Conservation (phyloP, 495 filamentous ascomycete species). For the Podospora anserina region DNA sequence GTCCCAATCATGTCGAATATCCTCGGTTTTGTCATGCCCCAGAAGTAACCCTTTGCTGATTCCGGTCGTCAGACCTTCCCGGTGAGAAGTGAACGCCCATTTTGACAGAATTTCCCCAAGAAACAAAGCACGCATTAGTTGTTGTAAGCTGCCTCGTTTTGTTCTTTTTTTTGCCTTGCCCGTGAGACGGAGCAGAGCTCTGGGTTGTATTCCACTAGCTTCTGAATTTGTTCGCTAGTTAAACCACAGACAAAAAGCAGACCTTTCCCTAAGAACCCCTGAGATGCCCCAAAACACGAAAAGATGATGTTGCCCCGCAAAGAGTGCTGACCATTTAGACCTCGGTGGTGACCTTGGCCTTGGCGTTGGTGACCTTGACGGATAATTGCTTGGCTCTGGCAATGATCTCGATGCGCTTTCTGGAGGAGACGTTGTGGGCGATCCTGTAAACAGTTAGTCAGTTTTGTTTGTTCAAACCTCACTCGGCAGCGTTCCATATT, state of each 20-base stretch:
- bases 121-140: neutral
- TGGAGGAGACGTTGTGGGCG: conserved; percentile 90
- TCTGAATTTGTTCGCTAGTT: conserved; percentile 25
- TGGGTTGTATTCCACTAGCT: conserved; percentile 32
- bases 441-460: conserved; percentile 58
- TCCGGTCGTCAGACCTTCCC: neutral
- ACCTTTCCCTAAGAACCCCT: conserved; percentile 34
- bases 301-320: conserved; percentile 31
- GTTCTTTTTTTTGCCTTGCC: conserved; percentile 6
- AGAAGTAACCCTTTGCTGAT: neutral
- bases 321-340: conserved; percentile 56
- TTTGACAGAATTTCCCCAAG: neutral
- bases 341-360: conserved; percentile 97
- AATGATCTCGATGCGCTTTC: conserved; percentile 97
- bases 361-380: conserved; percentile 99
- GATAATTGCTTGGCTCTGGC: conserved; percentile 92
- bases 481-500: neutral
- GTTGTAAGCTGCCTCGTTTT: neutral
- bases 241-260: conserved; percentile 34
- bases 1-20: neutral
- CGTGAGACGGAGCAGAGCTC: conserved; percentile 29
- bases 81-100: neutral
- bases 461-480: conserved; percentile 3
- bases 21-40: neutral
- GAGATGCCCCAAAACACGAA: conserved; percentile 35